Base-by-base conservation (phyloP, 2,329 filamentous ascomycete species). In the Claviceps monticola region DNA sequence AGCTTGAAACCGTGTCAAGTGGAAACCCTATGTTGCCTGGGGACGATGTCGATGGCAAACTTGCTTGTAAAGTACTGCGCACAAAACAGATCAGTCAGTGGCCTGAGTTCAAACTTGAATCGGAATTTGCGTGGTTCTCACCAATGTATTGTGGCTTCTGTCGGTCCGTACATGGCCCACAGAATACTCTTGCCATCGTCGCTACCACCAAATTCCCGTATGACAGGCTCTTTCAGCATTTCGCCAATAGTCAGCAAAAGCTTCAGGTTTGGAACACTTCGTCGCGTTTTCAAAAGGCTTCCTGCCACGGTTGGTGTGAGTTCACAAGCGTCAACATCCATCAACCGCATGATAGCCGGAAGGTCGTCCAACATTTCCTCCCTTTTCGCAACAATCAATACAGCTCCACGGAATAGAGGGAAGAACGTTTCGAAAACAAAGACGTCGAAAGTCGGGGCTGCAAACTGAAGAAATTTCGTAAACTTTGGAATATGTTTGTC, bases 361-460 rank as follows among this genome's bases (percentile, higher is more conserved):
- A 96, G 75, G 61, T 95, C 82, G 55, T 85, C 79, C 43, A 96
- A 73, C 72, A 95, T 79, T 37, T 78, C 72, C 48, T 74, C 71
- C 29, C 89, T 79, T 52, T 81, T 76, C 57, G 83, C 88, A 51
- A 80, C 78, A 47, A 91, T 79, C 2, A 96, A 70, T 0, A 88
- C 95, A 21, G 71, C 72, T 2, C 85, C 85, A 53, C 88, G 75
- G 55, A 82, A 84, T 16, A 90, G 71, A 0, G 90, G 86, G 57
- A 95, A 95, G 73, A 95, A 95, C 6, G 94, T 90, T 63, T 96
- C 90, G 63, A 96, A 96, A 5, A 95, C 84, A 0, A 88, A 95
- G 7, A 96, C 90, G 65, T 96, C 90, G 63, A 96, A 96, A 0
- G 89, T 95, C 1, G 90, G 88, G 3, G 88, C 84, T 4, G 90